phyloP scores from a whole-genome alignment of 2,329 filamentous ascomycete genomes.

The Pyrenochaeta sp. region DNA sequence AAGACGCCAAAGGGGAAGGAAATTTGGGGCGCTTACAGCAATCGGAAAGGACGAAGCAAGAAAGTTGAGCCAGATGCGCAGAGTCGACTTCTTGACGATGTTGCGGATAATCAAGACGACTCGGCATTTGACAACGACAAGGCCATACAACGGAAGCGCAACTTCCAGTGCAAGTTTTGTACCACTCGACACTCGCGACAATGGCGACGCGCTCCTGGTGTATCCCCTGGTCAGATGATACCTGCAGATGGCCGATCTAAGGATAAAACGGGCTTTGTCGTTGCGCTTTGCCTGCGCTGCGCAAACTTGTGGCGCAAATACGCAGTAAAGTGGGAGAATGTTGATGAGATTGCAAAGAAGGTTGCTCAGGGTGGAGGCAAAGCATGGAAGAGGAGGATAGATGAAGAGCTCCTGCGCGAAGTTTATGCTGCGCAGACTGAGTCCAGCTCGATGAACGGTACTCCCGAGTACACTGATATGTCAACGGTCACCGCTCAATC shows the following conservation, averaged over 20 bases:
- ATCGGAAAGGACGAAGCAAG: constrained; percentile 90
- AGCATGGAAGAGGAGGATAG: constrained; percentile 86
- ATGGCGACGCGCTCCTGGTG: constrained; percentile 89
- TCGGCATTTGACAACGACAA: constrained; percentile 95
- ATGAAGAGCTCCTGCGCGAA: constrained; percentile 90
- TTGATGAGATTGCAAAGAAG: constrained; percentile 91
- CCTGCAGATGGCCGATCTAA: constrained; percentile 75
- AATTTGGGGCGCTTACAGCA: constrained; percentile 89
- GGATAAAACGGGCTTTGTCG: constrained; percentile 78
- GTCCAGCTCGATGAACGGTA: constrained; percentile 32
- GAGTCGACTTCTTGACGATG: constrained; percentile 85
- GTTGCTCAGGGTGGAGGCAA: constrained; percentile 80
- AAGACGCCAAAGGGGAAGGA: constrained; percentile 85
- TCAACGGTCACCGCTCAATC: constrained; percentile 34
- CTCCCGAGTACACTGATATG: constrained; percentile 39
- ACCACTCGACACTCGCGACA: constrained; percentile 79
- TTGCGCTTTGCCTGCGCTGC: constrained; percentile 88
- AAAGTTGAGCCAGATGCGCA: constrained; percentile 64
- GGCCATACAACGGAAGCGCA: constrained; percentile 77
- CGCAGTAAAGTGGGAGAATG: constrained; percentile 92
- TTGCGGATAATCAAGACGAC: constrained; percentile 91
- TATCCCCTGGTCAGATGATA: constrained; percentile 74
- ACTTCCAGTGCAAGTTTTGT: constrained; percentile 96
- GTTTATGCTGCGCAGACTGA: constrained; percentile 48
- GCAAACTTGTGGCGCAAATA: constrained; percentile 95